A percentile compares a stretch with the other conserved stretches of the same genome.
Evolutionary conservation across 352 stramenopile species (phyloP).

Genomic region (Phytopythium chamaehyphon): DNA sequence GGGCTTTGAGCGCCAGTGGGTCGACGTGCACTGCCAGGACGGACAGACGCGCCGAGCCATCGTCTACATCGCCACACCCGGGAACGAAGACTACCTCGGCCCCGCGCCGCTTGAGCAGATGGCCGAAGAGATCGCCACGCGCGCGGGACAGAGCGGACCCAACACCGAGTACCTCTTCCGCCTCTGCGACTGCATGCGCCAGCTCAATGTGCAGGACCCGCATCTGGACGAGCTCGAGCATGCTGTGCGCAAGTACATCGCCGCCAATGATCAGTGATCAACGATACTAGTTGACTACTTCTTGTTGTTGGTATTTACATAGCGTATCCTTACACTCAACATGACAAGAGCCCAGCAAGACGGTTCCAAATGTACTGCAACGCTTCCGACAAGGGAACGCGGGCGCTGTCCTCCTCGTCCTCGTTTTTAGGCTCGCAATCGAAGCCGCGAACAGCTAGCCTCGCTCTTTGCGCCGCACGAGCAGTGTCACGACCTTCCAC

Average conservation of each 20-base stretch:
- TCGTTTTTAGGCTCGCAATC: background rate
- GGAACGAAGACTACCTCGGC: slow-evolving; percentile 65
- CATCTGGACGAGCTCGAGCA: slow-evolving; percentile 8
- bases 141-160: slow-evolving; percentile 37
- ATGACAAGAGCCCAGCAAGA: slow-evolving; percentile 3
- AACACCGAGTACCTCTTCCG: slow-evolving; percentile 64
- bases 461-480: no score
- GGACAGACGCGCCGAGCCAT: slow-evolving; percentile 36
- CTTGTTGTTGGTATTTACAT: no score
- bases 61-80: slow-evolving; percentile 60
- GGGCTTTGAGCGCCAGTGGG: slow-evolving; percentile 46
- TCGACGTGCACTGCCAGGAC: slow-evolving; percentile 53
- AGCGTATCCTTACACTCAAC: background rate
- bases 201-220: slow-evolving; percentile 9
- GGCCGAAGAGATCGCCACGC: slow-evolving; percentile 46
- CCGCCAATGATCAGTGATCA: no score
- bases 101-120: slow-evolving; percentile 44
- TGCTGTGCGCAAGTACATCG: slow-evolving; percentile 1
- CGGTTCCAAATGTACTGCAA: slow-evolving; percentile 5
- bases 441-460: background rate
- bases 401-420: background rate
- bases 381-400: slow-evolving; percentile 1
- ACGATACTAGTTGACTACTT: no score
- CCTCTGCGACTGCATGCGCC: slow-evolving; percentile 28
- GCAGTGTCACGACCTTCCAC: slow-evolving; percentile 9